Base-by-base conservation (phyloP, 345 rosid genomes). In the Trapa incisa region DNA sequence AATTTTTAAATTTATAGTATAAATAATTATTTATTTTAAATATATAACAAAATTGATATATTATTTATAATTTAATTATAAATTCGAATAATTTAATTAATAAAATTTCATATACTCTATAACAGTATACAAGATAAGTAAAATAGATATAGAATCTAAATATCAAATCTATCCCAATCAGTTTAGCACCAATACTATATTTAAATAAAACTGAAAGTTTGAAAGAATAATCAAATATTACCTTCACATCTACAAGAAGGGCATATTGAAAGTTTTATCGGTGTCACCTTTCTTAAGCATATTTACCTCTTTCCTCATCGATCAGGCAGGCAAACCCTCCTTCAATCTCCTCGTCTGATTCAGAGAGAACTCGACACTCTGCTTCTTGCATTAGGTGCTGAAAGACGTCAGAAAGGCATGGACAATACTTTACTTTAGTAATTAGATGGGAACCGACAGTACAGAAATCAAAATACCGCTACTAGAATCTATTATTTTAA, bases 261-360 rank as follows among this genome's bases (percentile, higher is more conserved):
- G 35, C 33, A 38, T 43, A 16, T 16, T 64, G 66, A 38, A 64
- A 3, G 15, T 37, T 39, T 65, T 29, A 7, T 35, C 11, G 7
- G 12, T 32, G 37, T 37, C 61, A 57, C 32, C 15, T 15, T 29
- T 50, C 17, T 7, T 32, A 10, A 10, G 10, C 37, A 32, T 35
- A 0, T 61, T 17, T 79, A 91, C 97, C 95, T 71, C 78, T 75
- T 76, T 82, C 81, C 74, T 69, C 79, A 10, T 84, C 64, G 33
- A 91, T 69, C 77, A 95, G 84, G 86, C 85, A 89, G 66, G 86
- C 79, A 74, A 91, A 83, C 63, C 87, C 94, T 78, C 73, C 81
- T 61, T 86, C 83, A 2, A 89, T 80, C 63, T 87, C 99, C 72
- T 89, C 99, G 75, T 95, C 96, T 15, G 90, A 87, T 57, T 89